Evolutionary conservation across 2,329 filamentous ascomycete genomes (phyloP).

Genomic region (Venturia oleaginea): DNA sequence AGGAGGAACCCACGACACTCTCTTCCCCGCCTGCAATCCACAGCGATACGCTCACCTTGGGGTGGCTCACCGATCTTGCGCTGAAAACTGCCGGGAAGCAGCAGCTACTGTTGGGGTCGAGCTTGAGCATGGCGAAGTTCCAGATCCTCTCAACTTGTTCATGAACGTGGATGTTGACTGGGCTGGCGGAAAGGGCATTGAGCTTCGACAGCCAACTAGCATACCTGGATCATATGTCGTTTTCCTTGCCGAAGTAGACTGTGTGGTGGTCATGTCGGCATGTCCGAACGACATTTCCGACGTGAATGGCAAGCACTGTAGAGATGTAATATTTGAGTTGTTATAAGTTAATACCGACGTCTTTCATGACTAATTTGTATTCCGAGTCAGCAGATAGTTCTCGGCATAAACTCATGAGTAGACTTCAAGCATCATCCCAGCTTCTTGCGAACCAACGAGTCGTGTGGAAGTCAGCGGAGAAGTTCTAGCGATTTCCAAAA

Average conservation of each 20-base stretch:
- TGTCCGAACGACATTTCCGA: slow-evolving; percentile 35
- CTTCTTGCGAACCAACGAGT: neutral
- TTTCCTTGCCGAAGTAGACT: slow-evolving; percentile 28
- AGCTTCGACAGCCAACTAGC: slow-evolving; percentile 23
- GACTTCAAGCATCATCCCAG: neutral
- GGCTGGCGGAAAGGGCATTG: slow-evolving; percentile 25
- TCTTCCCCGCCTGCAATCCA: slow-evolving; percentile 34
- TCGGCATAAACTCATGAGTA: neutral
- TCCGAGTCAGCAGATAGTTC: neutral
- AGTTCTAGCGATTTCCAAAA: neutral
- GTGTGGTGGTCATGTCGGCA: slow-evolving; percentile 33
- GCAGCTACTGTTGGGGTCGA: slow-evolving; percentile 20
- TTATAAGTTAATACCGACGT: neutral
- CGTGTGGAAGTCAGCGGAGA: neutral
- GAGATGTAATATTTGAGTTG: slow-evolving; percentile 19
- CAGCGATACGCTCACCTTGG: slow-evolving; percentile 24
- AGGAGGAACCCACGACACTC: slow-evolving; percentile 31
- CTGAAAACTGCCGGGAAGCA: slow-evolving; percentile 15
- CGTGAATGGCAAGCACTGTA: slow-evolving; percentile 29
- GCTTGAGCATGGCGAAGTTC: slow-evolving; percentile 25
- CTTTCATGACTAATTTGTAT: neutral
- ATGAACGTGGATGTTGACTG: slow-evolving; percentile 35
- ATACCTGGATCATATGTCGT: slow-evolving; percentile 28
- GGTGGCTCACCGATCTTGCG: neutral
- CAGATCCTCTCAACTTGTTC: slow-evolving; percentile 36